Conservation (phyloP, 352 stramenopile genomes). For the Phytophthora sansomeana region DNA sequence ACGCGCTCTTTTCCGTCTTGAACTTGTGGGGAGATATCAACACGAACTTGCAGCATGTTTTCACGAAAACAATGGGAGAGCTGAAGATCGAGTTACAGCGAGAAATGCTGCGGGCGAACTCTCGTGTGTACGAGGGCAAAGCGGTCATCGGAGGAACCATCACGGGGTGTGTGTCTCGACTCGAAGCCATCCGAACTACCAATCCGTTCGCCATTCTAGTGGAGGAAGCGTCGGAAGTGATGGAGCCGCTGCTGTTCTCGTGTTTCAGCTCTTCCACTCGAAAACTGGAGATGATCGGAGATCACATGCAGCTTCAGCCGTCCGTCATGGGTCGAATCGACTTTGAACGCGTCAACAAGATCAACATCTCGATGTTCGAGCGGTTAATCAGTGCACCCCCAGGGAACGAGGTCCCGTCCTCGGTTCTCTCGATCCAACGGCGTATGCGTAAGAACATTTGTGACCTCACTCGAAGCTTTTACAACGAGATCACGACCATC, state of each 20-base stretch:
- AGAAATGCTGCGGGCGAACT: slow-evolving; percentile 73
- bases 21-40: slow-evolving; percentile 36
- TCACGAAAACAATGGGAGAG: slow-evolving; percentile 37
- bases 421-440: slow-evolving; percentile 86
- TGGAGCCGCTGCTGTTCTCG: slow-evolving; percentile 88
- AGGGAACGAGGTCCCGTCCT: slow-evolving; percentile 71
- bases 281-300: slow-evolving; percentile 92
- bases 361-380: slow-evolving; percentile 93
- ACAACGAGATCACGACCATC: slow-evolving; percentile 80
- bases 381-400: slow-evolving; percentile 78
- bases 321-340: slow-evolving; percentile 87
- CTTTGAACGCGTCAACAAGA: slow-evolving; percentile 86
- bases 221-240: slow-evolving; percentile 89
- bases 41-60: slow-evolving; percentile 23
- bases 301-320: slow-evolving; percentile 88
- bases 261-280: slow-evolving; percentile 84
- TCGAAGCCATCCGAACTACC: slow-evolving; percentile 85
- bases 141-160: slow-evolving; percentile 89
- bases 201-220: slow-evolving; percentile 90
- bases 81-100: slow-evolving; percentile 64
- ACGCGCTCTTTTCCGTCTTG: slow-evolving; percentile 39
- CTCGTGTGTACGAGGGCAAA: slow-evolving; percentile 84
- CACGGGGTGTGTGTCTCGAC: slow-evolving; percentile 82
- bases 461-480: slow-evolving; percentile 86
- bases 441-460: slow-evolving; percentile 91